These are phyloP conservation scores for Phytomonas serpens DNA, from an alignment of 208 protist genomes.

Conservation along the genomic window DNA sequence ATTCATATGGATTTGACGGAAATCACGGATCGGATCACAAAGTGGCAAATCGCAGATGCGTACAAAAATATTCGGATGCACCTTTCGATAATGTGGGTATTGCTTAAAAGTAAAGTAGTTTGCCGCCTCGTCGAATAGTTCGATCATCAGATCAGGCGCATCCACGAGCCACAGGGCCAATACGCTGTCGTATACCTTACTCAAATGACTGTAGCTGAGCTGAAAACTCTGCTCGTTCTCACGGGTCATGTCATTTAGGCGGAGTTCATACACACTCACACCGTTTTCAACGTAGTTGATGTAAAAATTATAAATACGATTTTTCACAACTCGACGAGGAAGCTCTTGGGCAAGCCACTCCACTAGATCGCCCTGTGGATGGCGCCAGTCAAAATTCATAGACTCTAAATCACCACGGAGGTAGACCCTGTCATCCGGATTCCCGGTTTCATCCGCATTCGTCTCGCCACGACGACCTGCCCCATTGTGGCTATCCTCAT, in stretches of 20 bases:
- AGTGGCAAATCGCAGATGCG: constrained; percentile 96
- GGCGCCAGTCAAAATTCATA: constrained; percentile 82
- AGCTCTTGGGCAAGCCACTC: constrained; percentile 89
- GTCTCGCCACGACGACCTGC: constrained; percentile 15
- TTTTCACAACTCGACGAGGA: constrained; percentile 78
- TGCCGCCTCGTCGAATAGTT: constrained; percentile 96
- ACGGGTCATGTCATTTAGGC: constrained; percentile 80
- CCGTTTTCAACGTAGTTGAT: constrained; percentile 81
- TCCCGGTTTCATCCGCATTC: constrained; percentile 22
- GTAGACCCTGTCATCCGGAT: constrained; percentile 52
- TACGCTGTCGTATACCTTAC: constrained; percentile 73
- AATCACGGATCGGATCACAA: constrained; percentile 95
- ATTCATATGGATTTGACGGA: constrained; percentile 98
- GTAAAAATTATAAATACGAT: constrained; percentile 90
- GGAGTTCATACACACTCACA: constrained; percentile 74
- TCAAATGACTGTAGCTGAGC: constrained; percentile 93
- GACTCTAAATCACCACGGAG: constrained; percentile 67
- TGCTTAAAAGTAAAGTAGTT: constrained; percentile 84
- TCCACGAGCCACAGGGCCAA: constrained; percentile 96
- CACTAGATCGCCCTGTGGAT: constrained; percentile 75
- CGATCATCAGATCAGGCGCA: constrained; percentile 94
- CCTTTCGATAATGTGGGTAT: constrained; percentile 93
- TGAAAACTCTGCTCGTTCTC: constrained; percentile 92
- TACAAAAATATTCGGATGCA: constrained; percentile 92
- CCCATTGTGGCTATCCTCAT: background rate